Evolutionary conservation across 1,284 basidiomycete genomes (phyloP), one percentile per base, ranked within the genome.

Genomic region (Xanthoconium separans): DNA sequence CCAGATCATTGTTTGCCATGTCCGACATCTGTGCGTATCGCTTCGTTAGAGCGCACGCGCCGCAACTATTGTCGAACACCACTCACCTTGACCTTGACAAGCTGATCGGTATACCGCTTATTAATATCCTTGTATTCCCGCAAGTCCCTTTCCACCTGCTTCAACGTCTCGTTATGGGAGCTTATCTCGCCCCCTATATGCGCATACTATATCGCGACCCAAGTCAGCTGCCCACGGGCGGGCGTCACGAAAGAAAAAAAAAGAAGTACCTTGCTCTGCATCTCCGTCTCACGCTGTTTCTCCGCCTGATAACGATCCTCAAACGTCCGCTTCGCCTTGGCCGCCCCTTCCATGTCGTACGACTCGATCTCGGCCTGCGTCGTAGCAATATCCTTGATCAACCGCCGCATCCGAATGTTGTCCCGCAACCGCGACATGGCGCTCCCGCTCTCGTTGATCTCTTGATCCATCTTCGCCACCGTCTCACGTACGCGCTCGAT

Each of bases 1-100:
- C 95, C 51, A 99, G 73, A 71, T 98, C 95, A 55, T 85, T 89
- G 70, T 95, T 96, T 2, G 94, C 93, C 83, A 95, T 91, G 70
- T 96, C 93, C 31, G 93, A 90, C 74, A 95, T 91, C 93, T 57
- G 31, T 39, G 22, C 22, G 22, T 22, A 22, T 39, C 53, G 27
- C 37, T 15, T 24, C 27, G 3, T 56, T 41, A 52, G 31, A 22
- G 22, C 22, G 22, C 22, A 4, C 42, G 18, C 31, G n/a, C 27
- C 36, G 54, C 37, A 34, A 42, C 31, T 51, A 47, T 22, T 44
- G 12, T 43, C 47, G 20, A 40, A 43, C n/a, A n/a, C n/a, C 27
- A 27, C 24, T 39, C 60, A 97, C 94, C 75, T 60, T 22, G 22
- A 97, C 94, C 75, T 90, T 93, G 65, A 99, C 86, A 47, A 98